Base-by-base conservation (phyloP, 768 basidiomycete genomes). In the Polyporus arcularius region DNA sequence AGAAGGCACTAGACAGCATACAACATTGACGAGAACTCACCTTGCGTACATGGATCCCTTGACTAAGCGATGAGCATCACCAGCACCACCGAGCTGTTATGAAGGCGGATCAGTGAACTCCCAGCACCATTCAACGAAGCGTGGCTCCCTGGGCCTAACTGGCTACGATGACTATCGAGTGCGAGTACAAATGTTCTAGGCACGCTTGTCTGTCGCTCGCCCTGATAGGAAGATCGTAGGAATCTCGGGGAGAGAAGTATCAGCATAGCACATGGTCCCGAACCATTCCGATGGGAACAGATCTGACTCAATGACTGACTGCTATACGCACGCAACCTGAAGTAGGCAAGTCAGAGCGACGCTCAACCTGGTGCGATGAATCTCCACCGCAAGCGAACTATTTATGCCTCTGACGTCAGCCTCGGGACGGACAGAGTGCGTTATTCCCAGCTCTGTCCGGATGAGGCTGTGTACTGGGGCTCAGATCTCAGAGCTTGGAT, bases 191-290 rank as follows among this genome's bases (percentile, higher is more conserved):
- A 9, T 31, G 52, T 59, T 31, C 46, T 47, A 28, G 47, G 26
- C 46, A 31, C 35, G 53, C 30, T 16, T 41, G 39, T 15, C n/a
- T 11, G 6, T n/a, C 10, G 38, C 15, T 15, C 45, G 6, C 40
- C 54, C 49, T 39, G 50, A 41, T 53, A 26, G 18, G 53, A 46
- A 46, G 59, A 60, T 60, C 47, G 53, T 40, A 42, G 8, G 15
- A 21, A 59, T 53, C 42, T 42, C 35, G 45, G 45, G 57, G 50
- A 51, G 39, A 32, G 47, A 28, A 43, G 21, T 38, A 53, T 59
- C 52, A 35, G 45, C 45, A 43, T 35, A 18, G 59, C 59, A 60
- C 53, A 47, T 60, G 53, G 45, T 26, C 53, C 12, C 8, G 15
- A n/a, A 18, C 10, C 15, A 41, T 43, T 26, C 48, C 26, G 50